Evolutionary conservation across 805 yeast genomes (phyloP), one percentile per base, ranked within the genome.

Genomic region (Wickerhamiella spandovensis): DNA sequence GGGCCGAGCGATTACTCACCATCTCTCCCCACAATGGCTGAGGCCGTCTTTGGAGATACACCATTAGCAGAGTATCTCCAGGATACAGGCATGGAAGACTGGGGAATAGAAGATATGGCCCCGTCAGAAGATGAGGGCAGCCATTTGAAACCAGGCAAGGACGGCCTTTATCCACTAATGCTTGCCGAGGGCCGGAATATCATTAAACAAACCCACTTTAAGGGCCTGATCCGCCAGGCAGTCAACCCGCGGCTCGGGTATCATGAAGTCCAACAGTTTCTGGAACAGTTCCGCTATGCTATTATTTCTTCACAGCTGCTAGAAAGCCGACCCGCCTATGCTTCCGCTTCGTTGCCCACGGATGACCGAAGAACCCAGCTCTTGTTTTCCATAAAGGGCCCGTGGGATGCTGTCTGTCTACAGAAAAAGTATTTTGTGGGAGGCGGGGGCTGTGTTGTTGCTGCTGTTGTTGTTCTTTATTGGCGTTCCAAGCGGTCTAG

Each of bases 231-330:
- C 2, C 51, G 59, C 12, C 51, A 45, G 20, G 65, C 67, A 5
- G 50, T 65, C 23, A 51, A 54, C 45, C 51, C 63, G 37, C 48
- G 46, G 12, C 58, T 65, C 3, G 53, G 56, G 1, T 41, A 39
- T 8, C 53, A 47, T 18, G 72, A 69, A 51, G 64, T 61, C 15
- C 43, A 53, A 23, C 52, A 60, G 43, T 77, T 76, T 55, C 54
- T 67, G 24, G 82, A 78, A 51, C 76, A 76, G 54, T 74, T 76
- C 54, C 69, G 76, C 44, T 78, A 76, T 57, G 60, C 67, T 3
- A 59, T 77, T 1, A 69, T 77, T 5, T 70, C 78, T 3, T 73
- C 78, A 7, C 74, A 71, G 49, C 61, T 77, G 18, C 58, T 77
- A 32, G 72, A 72, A 49, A 72, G 68, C 53, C 66, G 63, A 28